Evolutionary conservation across 441 rosid genomes (phyloP), one percentile per base, ranked within the genome.

Genomic region (Pelargonium myrrhifolium): DNA sequence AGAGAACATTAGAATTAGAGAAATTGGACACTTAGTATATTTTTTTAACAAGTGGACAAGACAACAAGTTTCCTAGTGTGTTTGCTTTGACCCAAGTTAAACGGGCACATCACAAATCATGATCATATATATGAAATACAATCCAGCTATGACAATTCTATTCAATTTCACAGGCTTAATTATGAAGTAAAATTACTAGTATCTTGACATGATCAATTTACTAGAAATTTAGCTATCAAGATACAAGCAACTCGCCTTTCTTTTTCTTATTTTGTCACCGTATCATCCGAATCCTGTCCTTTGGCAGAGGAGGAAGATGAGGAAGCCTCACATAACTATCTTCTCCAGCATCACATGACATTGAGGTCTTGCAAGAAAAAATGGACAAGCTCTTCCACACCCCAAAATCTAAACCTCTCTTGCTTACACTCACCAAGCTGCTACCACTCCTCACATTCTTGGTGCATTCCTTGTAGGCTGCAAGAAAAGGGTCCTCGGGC

Each of bases 401-500:
- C 21, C 60, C 24, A n/a, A 55, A 55, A 4, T 20, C 21, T 3
- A 55, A 55, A 5, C 60, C 60, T 15, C 24, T 20, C 21, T 17
- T 55, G 24, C 60, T 9, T 0, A n/a, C 7, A 17, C 60, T 55
- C 24, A 15, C 24, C 21, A 20, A 15, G 7, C n/a, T 14, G 24
- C 51, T 45, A 2, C 51, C n/a, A 28, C 31, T 28, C 31, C 31
- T 28, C 31, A 45, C 51, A 12, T 14, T 45, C 24, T 55, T 55
- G 8, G 60, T 55, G 60, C 60, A 55, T 9, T 55, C 22, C 60
- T 55, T 55, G 24, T 12, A 17, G 60, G 60, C 60, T 5, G 60
- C 60, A 15, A 55, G 10, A 55, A 55, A 55, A 15, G 60, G 60
- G 24, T 55, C 60, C 24, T 55, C 60, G 20, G n/a, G 22, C 60